Evolutionary conservation across 1,139 yeast genomes (phyloP).

Genomic region (Geotrichum bryndzae): DNA sequence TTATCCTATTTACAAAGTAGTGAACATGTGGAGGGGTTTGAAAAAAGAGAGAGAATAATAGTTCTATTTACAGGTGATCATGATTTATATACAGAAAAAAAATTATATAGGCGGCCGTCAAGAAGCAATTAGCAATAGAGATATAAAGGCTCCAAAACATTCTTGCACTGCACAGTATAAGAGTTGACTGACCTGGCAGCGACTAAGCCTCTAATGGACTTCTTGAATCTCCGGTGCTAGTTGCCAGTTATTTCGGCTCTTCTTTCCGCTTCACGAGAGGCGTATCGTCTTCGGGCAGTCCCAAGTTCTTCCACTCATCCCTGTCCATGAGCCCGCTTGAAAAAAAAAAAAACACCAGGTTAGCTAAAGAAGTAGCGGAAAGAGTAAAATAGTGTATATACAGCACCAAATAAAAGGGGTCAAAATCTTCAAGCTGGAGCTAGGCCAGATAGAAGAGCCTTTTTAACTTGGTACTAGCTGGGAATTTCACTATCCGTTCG

Average conservation of each 20-base stretch:
- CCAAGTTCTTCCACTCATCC: constrained; percentile 77
- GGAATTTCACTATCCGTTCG: neutral
- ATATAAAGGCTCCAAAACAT: neutral
- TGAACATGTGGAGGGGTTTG: neutral
- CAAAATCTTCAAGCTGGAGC: neutral
- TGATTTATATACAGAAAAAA: neutral
- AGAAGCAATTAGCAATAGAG: neutral
- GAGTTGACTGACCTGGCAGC: neutral
- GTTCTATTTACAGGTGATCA: neutral
- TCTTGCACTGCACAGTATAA: neutral
- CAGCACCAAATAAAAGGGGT: neutral
- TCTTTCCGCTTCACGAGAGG: constrained; percentile 10
- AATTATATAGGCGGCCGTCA: neutral
- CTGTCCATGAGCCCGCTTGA: constrained; percentile 64
- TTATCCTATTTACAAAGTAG: neutral
- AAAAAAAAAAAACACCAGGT: neutral
- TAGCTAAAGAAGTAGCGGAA: neutral
- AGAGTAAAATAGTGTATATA: too few species aligned
- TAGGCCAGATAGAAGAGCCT: neutral
- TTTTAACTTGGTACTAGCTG: neutral
- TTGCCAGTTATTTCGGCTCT: neutral
- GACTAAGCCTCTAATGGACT: neutral
- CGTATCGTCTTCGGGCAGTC: constrained; percentile 61
- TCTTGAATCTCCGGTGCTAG: neutral
- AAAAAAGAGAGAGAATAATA: neutral